Evolutionary conservation across 441 rosid genomes (phyloP), one percentile per base, ranked within the genome.

Genomic region (Rhodomyrtus psidioides): DNA sequence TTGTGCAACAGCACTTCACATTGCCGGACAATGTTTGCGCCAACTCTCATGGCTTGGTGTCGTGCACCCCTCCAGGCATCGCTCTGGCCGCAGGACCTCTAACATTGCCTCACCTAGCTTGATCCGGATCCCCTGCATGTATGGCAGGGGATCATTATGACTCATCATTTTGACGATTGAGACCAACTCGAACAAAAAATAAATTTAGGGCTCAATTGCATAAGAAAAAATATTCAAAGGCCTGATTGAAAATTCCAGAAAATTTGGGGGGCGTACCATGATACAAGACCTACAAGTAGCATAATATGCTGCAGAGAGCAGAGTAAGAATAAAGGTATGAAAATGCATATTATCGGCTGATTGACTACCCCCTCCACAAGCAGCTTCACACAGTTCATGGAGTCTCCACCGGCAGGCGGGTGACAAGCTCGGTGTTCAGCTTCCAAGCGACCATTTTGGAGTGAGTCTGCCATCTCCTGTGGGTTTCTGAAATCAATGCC

Each of bases 201-300:
- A 6, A 9, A 9, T 7, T 62, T 0, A 1, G 16, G 0, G 17
- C 6, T 7, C 7, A 0, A 10, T 34, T 34, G 0, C 26, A 65
- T 2, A 23, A 34, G 30, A 65, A 0, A 4, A 30, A 30, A 30
- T 9, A 51, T 65, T 19, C 12, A 19, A 34, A 12, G 3, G 2
- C 0, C 0, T 0, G 26, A 19, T 0, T 0, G 2, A 65, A 65
- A 7, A 0, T 12, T 51, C 53, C 53, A 49, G 53, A 49, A 49
- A 49, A 49, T 9, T 49, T 12, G 14, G 13, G 53, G 53, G 53
- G 12, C 14, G 53, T 49, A 3, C 53, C 53, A 51, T 51, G 53
- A 14, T 51, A 9, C 53, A 51, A 51, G 12, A 51, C 13, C 51
- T 10, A 10, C 13, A 49, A 12, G 15, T 51, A 53, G 17, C 54